Base-by-base conservation (phyloP, 805 yeast genomes). In the Saccharomycopsis olivae region DNA sequence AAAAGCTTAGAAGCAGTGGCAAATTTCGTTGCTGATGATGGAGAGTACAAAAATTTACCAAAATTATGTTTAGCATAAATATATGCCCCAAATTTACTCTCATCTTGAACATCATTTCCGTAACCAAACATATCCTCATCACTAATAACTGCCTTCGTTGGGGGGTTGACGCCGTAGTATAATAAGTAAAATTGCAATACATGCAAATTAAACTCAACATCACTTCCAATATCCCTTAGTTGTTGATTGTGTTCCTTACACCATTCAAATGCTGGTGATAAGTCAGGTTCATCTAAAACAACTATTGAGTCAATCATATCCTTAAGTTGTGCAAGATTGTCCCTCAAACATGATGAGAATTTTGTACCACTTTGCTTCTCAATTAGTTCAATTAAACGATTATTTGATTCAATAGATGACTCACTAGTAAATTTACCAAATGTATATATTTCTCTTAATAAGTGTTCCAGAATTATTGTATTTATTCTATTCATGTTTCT, bases 201-300 rank as follows among this genome's bases (percentile, higher is more conserved):
- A 41, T 58, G 61, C 32, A 60, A 40, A 35, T 53, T 53, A 43
- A 59, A 60, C 35, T 57, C 60, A 13, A 60, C 36, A 39, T 60
- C 62, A 1, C 60, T 56, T 1, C 57, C 60, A 9, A 56, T 48
- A 10, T 38, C 35, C 17, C 45, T 41, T 18, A 60, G 43, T 11
- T 49, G 38, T 2, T 30, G 38, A 2, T 51, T 47, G 33, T 59
- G 46, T 11, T 34, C 33, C 11, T 35, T 40, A 13, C 61, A 57
- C 65, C 65, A 60, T 10, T 48, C 49, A 34, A 60, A 56, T 3
- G 62, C 62, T 3, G 53, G 51, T 6, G 32, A 39, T 23, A 59
- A 43, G 36, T 57, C 49, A 2, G 47, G 47, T 15, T 21, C 28
- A 15, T 33, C 31, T 13, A 9, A 13, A 2, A n/a, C 15, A 8